Conservation (phyloP, 2,329 filamentous ascomycete species). For the Penicillium sp. region DNA sequence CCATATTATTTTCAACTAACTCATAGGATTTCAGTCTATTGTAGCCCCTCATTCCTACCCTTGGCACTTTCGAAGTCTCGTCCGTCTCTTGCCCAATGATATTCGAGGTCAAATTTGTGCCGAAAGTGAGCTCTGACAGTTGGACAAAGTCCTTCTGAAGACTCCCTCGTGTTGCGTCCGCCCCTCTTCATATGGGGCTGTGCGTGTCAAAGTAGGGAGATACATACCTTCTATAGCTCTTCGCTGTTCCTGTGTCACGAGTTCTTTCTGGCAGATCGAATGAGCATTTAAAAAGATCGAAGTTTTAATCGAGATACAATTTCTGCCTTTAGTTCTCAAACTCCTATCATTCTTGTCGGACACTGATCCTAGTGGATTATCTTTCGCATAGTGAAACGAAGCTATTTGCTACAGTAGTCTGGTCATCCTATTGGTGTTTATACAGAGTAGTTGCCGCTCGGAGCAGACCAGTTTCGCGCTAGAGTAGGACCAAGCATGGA, state of each 20-base stretch:
- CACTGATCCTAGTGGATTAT: no score
- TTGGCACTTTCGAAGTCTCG: constrained; percentile 44
- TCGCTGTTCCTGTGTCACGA: no score
- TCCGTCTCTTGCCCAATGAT: constrained; percentile 38
- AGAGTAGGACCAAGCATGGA: not conserved
- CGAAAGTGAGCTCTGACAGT: constrained; percentile 32
- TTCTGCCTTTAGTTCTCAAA: not conserved
- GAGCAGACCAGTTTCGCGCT: no score
- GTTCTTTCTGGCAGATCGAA: not conserved
- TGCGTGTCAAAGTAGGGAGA: constrained; percentile 44
- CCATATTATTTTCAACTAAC: not conserved
- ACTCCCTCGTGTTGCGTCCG: constrained; percentile 43
- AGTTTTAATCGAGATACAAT: not conserved
- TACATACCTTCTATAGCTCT: constrained; percentile 31
- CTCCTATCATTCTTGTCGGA: no score
- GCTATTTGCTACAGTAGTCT: no score
- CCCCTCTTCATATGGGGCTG: constrained; percentile 32
- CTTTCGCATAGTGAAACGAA: no score
- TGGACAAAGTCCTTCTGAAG: constrained; percentile 23
- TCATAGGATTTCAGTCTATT: not conserved
- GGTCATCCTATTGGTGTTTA: no score
- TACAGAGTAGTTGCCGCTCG: no score
- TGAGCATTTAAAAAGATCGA: not conserved
- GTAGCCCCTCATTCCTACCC: not conserved
- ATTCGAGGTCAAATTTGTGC: constrained; percentile 45